Percentiles rank a stretch among this genome's conserved stretches.
Evolutionary conservation across 495 filamentous ascomycete genomes (phyloP).

Genomic region (Sporormia fimetaria): DNA sequence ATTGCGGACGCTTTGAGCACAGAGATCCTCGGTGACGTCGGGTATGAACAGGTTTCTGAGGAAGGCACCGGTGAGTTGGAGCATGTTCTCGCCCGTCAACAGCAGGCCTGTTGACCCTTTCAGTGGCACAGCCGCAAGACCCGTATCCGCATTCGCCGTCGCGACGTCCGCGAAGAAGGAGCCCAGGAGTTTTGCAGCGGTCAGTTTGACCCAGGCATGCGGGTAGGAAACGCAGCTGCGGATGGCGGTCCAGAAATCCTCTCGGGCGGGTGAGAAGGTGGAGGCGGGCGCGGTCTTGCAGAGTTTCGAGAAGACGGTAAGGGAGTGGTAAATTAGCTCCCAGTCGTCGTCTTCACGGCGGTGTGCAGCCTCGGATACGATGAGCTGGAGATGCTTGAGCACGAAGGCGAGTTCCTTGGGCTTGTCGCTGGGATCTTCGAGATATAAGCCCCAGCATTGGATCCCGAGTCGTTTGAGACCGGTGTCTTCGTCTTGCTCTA

Average conservation of each 20-base stretch:
- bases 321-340: constrained; percentile 67
- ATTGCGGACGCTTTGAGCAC: constrained; percentile 62
- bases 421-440: constrained; percentile 53
- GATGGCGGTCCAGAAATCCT: constrained; percentile 54
- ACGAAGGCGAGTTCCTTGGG: constrained; percentile 47
- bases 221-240: constrained; percentile 58
- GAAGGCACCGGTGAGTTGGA: constrained; percentile 50
- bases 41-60: constrained; percentile 55
- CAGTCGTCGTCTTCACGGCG: constrained; percentile 47
- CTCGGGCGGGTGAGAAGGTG: constrained; percentile 45
- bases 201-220: constrained; percentile 65
- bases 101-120: constrained; percentile 57
- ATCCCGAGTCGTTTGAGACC: constrained; percentile 60
- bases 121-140: constrained; percentile 48
- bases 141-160: constrained; percentile 43
- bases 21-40: constrained; percentile 54
- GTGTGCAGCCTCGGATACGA: constrained; percentile 30
- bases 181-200: constrained; percentile 61
- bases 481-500: constrained; percentile 56
- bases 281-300: constrained; percentile 51
- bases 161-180: constrained; percentile 70
- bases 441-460: constrained; percentile 71
- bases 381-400: constrained; percentile 22
- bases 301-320: constrained; percentile 57
- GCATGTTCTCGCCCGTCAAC: constrained; percentile 52